phyloP scores from a whole-genome alignment of 1,139 yeast genomes.

The Sporopachydermia cereana region DNA sequence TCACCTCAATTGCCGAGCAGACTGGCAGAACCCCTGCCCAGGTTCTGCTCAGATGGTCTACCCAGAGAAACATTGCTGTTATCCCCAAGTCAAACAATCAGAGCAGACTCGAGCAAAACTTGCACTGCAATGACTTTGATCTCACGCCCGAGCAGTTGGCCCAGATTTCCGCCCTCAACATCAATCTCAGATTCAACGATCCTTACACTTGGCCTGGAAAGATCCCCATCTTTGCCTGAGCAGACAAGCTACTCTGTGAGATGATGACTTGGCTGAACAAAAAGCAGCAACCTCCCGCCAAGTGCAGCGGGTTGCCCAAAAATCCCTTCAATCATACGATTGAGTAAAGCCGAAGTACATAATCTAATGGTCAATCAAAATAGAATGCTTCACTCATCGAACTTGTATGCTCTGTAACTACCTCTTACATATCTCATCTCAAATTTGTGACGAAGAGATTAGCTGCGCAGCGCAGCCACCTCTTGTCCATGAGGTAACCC shows the following conservation, averaged over 20 bases:
- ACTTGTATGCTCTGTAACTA: too few species aligned
- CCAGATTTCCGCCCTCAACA: conserved; percentile 42
- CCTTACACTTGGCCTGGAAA: conserved; percentile 53
- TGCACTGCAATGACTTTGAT: conserved; percentile 41
- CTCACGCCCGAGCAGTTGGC: conserved; percentile 43
- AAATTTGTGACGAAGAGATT: too few species aligned
- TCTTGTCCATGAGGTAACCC: too few species aligned
- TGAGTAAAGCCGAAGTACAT: background rate
- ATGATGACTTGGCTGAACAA: background rate
- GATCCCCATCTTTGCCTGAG: conserved; percentile 2
- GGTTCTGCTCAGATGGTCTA: conserved; percentile 67
- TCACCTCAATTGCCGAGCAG: conserved; percentile 39
- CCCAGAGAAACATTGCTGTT: conserved; percentile 59
- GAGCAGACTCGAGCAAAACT: conserved; percentile 47
- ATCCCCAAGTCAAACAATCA: conserved; percentile 66
- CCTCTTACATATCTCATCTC: too few species aligned
- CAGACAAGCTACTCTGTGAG: too few species aligned
- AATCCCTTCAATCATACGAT: background rate
- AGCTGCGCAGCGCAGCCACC: too few species aligned
- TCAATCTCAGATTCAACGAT: conserved; percentile 58
- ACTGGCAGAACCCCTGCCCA: conserved; percentile 44
- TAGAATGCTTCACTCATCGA: background rate
- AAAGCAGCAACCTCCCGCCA: background rate
- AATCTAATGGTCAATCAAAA: background rate
- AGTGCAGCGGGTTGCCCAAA: background rate